These are phyloP conservation scores for Mycena belliarum DNA, from an alignment of 768 basidiomycete species.

Conservation along the genomic window DNA sequence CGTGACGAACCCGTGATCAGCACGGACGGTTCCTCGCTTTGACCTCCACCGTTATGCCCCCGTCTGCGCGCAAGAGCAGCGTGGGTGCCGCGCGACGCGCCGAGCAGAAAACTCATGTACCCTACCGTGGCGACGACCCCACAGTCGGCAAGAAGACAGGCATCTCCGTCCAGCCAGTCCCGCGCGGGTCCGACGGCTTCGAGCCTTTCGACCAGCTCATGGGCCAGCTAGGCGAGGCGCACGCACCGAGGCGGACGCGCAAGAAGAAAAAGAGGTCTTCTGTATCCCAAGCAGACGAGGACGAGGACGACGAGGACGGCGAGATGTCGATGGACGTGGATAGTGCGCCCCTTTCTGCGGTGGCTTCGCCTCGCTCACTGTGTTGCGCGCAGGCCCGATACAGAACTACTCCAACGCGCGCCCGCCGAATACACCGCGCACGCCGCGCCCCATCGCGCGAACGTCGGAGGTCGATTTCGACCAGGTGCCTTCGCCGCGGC, in stretches of 20 bases:
- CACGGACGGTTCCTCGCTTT: too few species aligned
- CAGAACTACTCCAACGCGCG: constrained; percentile 43
- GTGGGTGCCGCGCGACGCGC: constrained; percentile 51
- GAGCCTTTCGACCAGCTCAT: constrained; percentile 79
- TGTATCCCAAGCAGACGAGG: constrained; percentile 33
- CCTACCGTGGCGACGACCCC: constrained; percentile 76
- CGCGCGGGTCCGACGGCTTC: constrained; percentile 78
- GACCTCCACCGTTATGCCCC: constrained; percentile 36
- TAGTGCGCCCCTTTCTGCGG: constrained; percentile 49
- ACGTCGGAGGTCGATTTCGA: constrained; percentile 63
- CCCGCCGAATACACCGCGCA: constrained; percentile 42
- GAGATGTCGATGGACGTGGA: constrained; percentile 82
- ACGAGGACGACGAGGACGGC: constrained; percentile 55
- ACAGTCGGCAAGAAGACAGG: constrained; percentile 83
- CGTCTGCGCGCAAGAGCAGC: constrained; percentile 49
- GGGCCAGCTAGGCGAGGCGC: constrained; percentile 48
- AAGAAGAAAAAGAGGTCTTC: constrained; percentile 54
- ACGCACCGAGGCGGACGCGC: constrained; percentile 42
- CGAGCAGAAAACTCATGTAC: constrained; percentile 67
- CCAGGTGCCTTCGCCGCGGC: constrained; percentile 59
- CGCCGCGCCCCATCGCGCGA: constrained; percentile 50
- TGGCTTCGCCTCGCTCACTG: too few species aligned
- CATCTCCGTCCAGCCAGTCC: constrained; percentile 64
- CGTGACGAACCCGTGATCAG: too few species aligned
- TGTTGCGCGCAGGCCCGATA: constrained; percentile 41